Percentiles rank a stretch among this genome's conserved stretches.
These are phyloP conservation scores for Novymonas esmeraldas DNA, from an alignment of 208 protist genomes.

Conservation along the genomic window DNA sequence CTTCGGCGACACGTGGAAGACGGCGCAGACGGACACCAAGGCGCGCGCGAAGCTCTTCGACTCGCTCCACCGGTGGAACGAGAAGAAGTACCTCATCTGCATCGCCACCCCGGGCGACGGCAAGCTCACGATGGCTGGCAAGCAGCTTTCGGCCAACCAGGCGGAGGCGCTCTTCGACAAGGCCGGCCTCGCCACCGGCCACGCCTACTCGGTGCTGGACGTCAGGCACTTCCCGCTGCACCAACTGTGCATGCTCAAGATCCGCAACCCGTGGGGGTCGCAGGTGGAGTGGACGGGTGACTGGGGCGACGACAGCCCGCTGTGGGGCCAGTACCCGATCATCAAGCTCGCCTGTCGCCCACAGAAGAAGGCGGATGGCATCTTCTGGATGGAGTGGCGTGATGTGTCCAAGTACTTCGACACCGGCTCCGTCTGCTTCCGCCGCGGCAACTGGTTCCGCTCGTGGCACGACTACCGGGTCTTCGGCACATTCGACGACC, in stretches of 20 bases:
- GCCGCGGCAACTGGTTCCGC: constrained; percentile 37
- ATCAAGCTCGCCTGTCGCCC: constrained; percentile 52
- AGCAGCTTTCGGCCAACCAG: constrained; percentile 20
- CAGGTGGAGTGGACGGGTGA: constrained; percentile 66
- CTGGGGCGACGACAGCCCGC: constrained; percentile 57
- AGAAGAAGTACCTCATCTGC: constrained; percentile 61
- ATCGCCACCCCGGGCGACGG: constrained; percentile 51
- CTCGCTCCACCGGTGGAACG: constrained; percentile 39
- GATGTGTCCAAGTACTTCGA: constrained; percentile 74
- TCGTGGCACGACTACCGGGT: constrained; percentile 62
- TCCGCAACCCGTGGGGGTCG: constrained; percentile 76
- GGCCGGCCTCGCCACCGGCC: constrained; percentile 49
- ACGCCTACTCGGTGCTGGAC: constrained; percentile 73
- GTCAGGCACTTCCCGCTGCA: constrained; percentile 56
- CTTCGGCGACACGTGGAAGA: constrained; percentile 53
- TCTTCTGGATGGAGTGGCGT: constrained; percentile 82
- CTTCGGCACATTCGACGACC: constrained; percentile 43
- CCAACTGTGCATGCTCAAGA: constrained; percentile 60
- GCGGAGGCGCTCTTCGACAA: constrained; percentile 48
- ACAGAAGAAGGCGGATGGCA: constrained; percentile 48
- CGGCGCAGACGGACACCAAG: constrained; percentile 36
- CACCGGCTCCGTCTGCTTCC: constrained; percentile 62
- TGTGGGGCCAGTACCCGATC: constrained; percentile 56
- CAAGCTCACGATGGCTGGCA: constrained; percentile 35
- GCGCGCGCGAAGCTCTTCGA: constrained; percentile 49